phyloP scores from a whole-genome alignment of 805 yeast genomes.

The Pichia cephalocereana region DNA sequence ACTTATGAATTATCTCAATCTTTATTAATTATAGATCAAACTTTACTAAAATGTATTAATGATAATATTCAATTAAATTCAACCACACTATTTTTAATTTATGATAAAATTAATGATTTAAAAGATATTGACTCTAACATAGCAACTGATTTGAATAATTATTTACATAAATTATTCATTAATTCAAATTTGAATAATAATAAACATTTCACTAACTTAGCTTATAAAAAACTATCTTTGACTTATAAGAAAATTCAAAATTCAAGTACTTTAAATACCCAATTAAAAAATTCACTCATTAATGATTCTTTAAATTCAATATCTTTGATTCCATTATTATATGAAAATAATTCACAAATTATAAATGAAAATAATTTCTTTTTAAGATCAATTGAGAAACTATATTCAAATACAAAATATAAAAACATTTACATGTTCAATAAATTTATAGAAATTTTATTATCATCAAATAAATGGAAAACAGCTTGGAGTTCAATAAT shows the following conservation, averaged over 20 bases:
- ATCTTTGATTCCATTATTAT: not conserved
- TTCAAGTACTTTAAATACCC: not conserved
- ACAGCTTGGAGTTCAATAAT: conserved; percentile 1
- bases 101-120: not conserved
- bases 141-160: not conserved
- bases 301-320: not conserved
- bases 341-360: not conserved
- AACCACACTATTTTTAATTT: not conserved
- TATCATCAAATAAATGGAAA: conserved; percentile 7
- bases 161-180: not conserved
- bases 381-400: conserved; percentile 9
- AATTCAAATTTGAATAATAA: not conserved
- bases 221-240: not conserved
- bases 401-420: conserved; percentile 4
- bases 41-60: not conserved
- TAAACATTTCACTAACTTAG: not conserved
- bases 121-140: not conserved
- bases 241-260: conserved; percentile 2
- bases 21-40: not conserved
- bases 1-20: not conserved
- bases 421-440: conserved; percentile 17
- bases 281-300: not conserved
- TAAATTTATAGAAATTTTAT: conserved; percentile 13
- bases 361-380: not conserved
- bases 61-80: not conserved